A percentile compares a stretch with the other conserved stretches of the same genome.
phyloP scores from a whole-genome alignment of 805 yeast genomes.

The Spathaspora arborariae region DNA sequence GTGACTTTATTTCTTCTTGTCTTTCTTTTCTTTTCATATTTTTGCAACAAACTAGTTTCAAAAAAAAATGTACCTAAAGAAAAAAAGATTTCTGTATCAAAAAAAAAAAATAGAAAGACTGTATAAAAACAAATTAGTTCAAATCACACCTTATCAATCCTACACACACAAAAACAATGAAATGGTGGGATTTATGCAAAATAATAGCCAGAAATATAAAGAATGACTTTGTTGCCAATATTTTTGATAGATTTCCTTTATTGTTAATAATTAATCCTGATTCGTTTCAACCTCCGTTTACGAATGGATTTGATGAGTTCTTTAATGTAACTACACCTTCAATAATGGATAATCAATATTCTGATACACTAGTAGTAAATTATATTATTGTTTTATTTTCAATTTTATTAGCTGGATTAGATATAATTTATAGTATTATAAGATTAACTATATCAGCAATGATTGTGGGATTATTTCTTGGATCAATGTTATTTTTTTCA shows the following conservation, averaged over 20 bases:
- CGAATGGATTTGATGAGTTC: conserved; percentile 13
- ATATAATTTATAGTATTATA: conserved; percentile 15
- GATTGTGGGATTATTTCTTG: conserved; percentile 10
- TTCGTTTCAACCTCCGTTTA: conserved; percentile 24
- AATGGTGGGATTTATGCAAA: conserved; percentile 4
- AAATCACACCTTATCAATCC: not conserved
- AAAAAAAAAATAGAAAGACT: not conserved
- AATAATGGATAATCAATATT: conserved; percentile 3
- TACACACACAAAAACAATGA: not conserved
- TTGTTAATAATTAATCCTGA: conserved; percentile 19
- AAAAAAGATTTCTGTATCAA: not conserved
- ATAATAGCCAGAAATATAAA: conserved; percentile 5
- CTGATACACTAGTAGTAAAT: conserved; percentile 2
- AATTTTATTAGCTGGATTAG: conserved; percentile 12
- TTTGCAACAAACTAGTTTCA: not conserved
- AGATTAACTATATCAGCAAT: conserved; percentile 13
- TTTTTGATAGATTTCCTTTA: conserved; percentile 12
- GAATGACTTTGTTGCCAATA: conserved; percentile 7
- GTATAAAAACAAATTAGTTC: not conserved
- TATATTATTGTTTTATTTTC: conserved; percentile 3
- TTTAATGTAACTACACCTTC: conserved; percentile 9
- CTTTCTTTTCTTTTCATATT: not conserved
- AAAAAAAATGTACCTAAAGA: not conserved
- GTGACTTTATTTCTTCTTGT: not conserved
- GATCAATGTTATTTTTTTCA: conserved; percentile 10